Conservation (phyloP, 768 basidiomycete species). For the Daedaleopsis sinensis region DNA sequence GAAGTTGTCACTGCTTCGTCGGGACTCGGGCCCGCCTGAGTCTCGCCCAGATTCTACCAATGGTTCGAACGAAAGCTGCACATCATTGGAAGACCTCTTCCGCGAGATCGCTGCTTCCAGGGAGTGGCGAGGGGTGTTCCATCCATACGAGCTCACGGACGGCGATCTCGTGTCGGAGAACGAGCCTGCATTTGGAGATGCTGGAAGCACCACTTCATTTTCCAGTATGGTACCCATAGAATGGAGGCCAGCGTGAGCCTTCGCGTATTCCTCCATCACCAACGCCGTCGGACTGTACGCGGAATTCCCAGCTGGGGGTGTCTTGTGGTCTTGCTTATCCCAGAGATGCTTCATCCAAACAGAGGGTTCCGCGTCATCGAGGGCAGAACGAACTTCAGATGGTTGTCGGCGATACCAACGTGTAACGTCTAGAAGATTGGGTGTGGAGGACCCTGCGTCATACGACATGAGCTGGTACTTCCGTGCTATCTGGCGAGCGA, state of each 20-base stretch:
- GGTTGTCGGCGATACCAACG: slow-evolving; percentile 66
- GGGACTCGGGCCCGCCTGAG: slow-evolving; percentile 49
- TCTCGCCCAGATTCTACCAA: slow-evolving; percentile 47
- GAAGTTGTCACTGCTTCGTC: slow-evolving; percentile 44
- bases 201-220: slow-evolving; percentile 28
- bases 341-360: slow-evolving; percentile 73
- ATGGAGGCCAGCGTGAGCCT: slow-evolving; percentile 40
- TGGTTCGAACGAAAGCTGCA: slow-evolving; percentile 61
- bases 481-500: slow-evolving; percentile 63
- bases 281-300: slow-evolving; percentile 67
- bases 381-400: slow-evolving; percentile 45
- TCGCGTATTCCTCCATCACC: slow-evolving; percentile 67
- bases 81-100: slow-evolving; percentile 46
- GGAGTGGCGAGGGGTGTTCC: slow-evolving; percentile 41
- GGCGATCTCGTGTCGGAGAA: slow-evolving; percentile 24
- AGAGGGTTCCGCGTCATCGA: slow-evolving; percentile 70
- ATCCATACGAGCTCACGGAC: slow-evolving; percentile 30
- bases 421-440: slow-evolving; percentile 53
- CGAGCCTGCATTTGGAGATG: slow-evolving; percentile 16
- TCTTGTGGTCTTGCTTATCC: slow-evolving; percentile 43
- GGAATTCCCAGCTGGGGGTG: slow-evolving; percentile 31
- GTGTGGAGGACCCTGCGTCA: slow-evolving; percentile 30
- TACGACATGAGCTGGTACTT: slow-evolving; percentile 61
- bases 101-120: slow-evolving; percentile 43
- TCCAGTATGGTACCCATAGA: slow-evolving; percentile 51